Evolutionary conservation across 805 yeast species (phyloP), one percentile per base, ranked within the genome.

Genomic region (Sungouiella thailandica): DNA sequence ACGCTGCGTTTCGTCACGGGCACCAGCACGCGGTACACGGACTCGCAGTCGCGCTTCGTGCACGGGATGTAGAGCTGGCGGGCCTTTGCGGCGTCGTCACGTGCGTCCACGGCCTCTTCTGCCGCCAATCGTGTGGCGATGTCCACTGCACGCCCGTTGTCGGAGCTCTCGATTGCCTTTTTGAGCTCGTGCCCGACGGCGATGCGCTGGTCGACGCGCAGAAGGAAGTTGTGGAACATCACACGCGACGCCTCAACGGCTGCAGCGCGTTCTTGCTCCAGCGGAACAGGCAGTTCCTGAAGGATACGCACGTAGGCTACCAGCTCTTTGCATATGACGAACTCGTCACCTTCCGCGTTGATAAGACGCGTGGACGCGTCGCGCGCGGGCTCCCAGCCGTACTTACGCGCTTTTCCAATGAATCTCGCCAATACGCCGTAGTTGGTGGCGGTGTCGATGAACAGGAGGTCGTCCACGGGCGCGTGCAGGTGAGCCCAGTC

Each of bases 401-500:
- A 63, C 24, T 60, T 65, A 17, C 58, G 51, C 0, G 70, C 66
- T 20, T 52, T 60, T 5, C 70, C 71, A 22, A 66, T 58, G 22
- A 66, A 55, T 41, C 70, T 55, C 9, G 69, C 68, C 35, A 55
- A 60, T 4, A 66, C 59, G 25, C 60, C 55, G 41, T 64, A 66
- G 28, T 46, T 49, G 4, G 64, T 50, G 7, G 58, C 53, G 7
- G 65, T 51, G 41, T 64, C 68, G 14, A 60, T 15, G 22, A 47
- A 44, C 1, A 57, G 45, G 27, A 62, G 58, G 44, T 64, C 70
- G 20, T 50, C 52, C 7, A 56, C 34, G 2, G 33, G 36, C 16
- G 27, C 12, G 10, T 12, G 28, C 18, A 13, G 3, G 13, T 8
- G 17, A 7, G 5, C 14, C 30, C 20, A 27, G 8, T 10, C 9